Evolutionary conservation across 352 stramenopile genomes (phyloP).

Genomic region (Phytophthora lateralis): DNA sequence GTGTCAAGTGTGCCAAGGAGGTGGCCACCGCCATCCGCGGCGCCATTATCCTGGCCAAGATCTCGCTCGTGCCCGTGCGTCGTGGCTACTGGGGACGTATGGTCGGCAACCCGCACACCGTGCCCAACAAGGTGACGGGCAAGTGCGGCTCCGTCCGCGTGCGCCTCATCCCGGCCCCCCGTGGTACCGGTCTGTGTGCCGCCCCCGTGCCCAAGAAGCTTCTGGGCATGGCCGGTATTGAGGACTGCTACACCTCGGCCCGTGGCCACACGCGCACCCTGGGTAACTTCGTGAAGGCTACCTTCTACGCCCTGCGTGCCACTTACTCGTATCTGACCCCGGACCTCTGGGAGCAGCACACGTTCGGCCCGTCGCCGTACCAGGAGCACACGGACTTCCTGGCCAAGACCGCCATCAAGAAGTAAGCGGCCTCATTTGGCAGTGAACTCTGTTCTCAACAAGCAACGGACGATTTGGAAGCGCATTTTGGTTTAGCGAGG

Average conservation of each 20-base stretch:
- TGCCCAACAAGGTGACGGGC: slow-evolving; percentile 99
- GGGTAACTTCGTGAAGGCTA: slow-evolving; percentile 99
- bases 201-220: slow-evolving; percentile 98
- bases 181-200: slow-evolving; percentile 99
- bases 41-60: slow-evolving; percentile 99
- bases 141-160: slow-evolving; percentile 99
- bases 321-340: slow-evolving; percentile 99
- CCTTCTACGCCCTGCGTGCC: slow-evolving; percentile 97
- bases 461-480: slow-evolving; percentile 34
- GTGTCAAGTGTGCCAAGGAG: slow-evolving; percentile 99
- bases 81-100: slow-evolving; percentile 99
- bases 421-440: slow-evolving; percentile 61
- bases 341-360: slow-evolving; percentile 98
- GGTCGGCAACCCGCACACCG: slow-evolving; percentile 95
- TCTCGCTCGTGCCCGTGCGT: slow-evolving; percentile 97
- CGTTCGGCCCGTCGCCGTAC: slow-evolving; percentile 93
- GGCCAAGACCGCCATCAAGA: slow-evolving; percentile 94
- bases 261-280: slow-evolving; percentile 98
- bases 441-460: slow-evolving; percentile 35
- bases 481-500: slow-evolving; percentile 33
- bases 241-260: slow-evolving; percentile 97
- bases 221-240: slow-evolving; percentile 97
- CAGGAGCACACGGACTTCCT: slow-evolving; percentile 99
- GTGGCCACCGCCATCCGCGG: slow-evolving; percentile 99
- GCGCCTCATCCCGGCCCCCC: slow-evolving; percentile 98